phyloP scores from a whole-genome alignment of 768 basidiomycete genomes.

The Serpula lacrymans region DNA sequence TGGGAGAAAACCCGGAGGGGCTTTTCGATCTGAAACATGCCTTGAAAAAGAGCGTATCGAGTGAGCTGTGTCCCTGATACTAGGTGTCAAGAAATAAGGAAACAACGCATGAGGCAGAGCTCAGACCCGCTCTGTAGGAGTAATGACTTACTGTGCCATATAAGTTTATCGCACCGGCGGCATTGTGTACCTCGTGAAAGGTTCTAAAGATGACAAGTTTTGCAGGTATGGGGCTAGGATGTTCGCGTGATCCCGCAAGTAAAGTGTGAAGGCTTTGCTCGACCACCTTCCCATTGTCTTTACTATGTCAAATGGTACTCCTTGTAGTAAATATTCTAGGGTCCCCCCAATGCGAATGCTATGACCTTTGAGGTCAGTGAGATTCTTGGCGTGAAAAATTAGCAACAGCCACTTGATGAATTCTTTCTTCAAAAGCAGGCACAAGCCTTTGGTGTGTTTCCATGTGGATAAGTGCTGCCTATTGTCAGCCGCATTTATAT shows the following conservation, averaged over 20 bases:
- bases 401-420: conserved; percentile 8
- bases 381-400: conserved; percentile 7
- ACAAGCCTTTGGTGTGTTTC: not conserved
- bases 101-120: no score
- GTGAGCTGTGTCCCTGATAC: no score
- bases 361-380: no score
- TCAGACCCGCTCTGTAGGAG: no score
- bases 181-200: no score
- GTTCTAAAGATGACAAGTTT: no score
- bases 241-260: conserved; percentile 24
- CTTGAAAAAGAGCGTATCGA: no score
- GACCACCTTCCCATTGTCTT: conserved; percentile 28
- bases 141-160: no score
- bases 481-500: conserved; percentile 6
- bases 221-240: conserved; percentile 24
- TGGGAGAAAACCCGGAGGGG: no score
- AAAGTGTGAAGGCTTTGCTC: conserved; percentile 24
- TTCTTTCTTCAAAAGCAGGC: not conserved
- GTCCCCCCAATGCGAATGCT: conserved; percentile 26
- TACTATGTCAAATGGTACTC: conserved; percentile 26
- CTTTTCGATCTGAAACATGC: no score
- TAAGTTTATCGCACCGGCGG: no score
- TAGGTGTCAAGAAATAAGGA: no score
- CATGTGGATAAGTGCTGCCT: conserved; percentile 9
- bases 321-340: conserved; percentile 19